Evolutionary conservation across 78 protist species (phyloP), one percentile per base, ranked within the genome.

Genomic region (Dictyostelium purpureum): DNA sequence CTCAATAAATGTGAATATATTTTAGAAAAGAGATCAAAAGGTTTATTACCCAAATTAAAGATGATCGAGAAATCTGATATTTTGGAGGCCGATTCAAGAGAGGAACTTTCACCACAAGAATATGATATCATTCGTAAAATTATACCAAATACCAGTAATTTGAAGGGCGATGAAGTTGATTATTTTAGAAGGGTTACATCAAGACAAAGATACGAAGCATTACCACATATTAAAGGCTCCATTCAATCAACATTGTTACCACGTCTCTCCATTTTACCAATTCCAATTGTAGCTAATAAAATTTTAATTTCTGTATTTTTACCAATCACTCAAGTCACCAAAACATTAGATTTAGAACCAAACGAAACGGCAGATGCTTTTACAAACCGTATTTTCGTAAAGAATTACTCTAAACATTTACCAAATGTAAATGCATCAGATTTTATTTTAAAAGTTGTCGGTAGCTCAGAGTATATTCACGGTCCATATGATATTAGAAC

Each of bases 91-190:
- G 76, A 85, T 73, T 65, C 82, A 45, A 14, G 43, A 1, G 54
- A 49, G 7, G 92, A 85, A 42, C 47, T 85, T 11, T 56, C 49
- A 6, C n/a, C 51, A 6, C 3, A 4, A 7, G 80, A 52, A 42
- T 42, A 73, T 33, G 92, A 85, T 18, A 31, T 47, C 0, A 85
- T 85, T n/a, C 38, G 45, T 33, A 26, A 51, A 66, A 16, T 85
- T 26, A 9, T 85, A 21, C 82, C 92, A 28, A 80, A 80, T 51
- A 73, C 14, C 7, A 43, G 35, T 63, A 81, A 51, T 67, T 81
- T 77, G 89, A 69, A 70, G 11, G 92, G 92, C n/a, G 92, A 85
- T 31, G 92, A 85, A 45, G 92, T 85, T 26, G 92, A 85, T 47
- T 61, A 70, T 14, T 85, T 85, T 45, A 51, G 92, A 85, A 33